Percentiles rank a stretch among this genome's conserved stretches.
phyloP scores from a whole-genome alignment of 164 flowering plant species.

The Dillenia turbinata region DNA sequence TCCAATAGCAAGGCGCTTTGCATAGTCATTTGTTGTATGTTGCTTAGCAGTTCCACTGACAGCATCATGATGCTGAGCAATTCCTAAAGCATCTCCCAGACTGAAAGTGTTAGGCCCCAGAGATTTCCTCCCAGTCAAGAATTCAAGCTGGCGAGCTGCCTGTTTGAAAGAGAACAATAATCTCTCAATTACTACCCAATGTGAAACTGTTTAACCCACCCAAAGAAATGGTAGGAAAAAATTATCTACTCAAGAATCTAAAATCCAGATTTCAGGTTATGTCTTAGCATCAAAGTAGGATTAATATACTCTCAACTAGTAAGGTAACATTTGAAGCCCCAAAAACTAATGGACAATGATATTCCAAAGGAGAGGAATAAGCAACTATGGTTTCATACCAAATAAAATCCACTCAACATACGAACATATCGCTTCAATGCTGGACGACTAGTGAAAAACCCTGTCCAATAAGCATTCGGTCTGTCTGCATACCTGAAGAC shows the following conservation, averaged over 20 bases:
- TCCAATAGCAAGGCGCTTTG: conserved; percentile 75
- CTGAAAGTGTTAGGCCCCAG: conserved; percentile 47
- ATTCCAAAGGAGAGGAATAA: background rate
- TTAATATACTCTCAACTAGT: no score
- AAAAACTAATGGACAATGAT: no score
- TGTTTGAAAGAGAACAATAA: conserved; percentile 17
- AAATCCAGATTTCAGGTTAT: no score
- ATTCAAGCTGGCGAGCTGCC: conserved; percentile 93
- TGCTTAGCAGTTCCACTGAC: conserved; percentile 85
- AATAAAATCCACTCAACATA: conserved; percentile 75
- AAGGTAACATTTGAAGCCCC: no score
- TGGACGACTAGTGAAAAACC: conserved; percentile 88
- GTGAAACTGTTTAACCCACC: no score
- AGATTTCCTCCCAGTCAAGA: conserved; percentile 52
- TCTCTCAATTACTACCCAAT: no score
- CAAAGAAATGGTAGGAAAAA: no score
- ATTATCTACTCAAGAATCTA: no score
- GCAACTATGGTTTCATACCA: conserved; percentile 41
- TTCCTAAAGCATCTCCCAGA: conserved; percentile 84
- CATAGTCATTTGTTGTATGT: conserved; percentile 84
- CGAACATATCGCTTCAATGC: conserved; percentile 76
- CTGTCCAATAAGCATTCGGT: conserved; percentile 87
- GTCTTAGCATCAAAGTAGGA: no score
- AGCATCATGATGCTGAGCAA: conserved; percentile 93
- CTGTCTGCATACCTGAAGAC: conserved; percentile 71